These are phyloP conservation scores for Dendrostoma leiphaemia DNA, from an alignment of 2,329 filamentous ascomycete species.

Conservation along the genomic window DNA sequence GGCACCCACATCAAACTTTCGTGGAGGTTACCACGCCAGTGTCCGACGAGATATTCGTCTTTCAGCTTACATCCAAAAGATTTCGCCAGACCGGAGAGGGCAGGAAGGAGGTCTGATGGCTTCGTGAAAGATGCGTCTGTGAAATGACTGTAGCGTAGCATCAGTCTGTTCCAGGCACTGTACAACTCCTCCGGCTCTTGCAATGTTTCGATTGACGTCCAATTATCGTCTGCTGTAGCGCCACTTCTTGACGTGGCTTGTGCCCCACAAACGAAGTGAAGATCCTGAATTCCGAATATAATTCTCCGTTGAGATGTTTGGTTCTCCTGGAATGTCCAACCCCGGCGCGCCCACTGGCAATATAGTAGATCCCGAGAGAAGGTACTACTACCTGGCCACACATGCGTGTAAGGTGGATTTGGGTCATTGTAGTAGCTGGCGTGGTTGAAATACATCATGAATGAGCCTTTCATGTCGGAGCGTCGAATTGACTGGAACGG, in stretches of 20 bases:
- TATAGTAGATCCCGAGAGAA: neutral
- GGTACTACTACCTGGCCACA: no score
- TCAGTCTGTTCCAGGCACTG: neutral
- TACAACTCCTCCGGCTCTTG: neutral
- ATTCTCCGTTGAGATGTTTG: neutral
- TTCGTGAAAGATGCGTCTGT: neutral
- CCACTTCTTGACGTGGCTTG: no score
- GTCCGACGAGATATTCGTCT: neutral
- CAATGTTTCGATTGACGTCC: no score
- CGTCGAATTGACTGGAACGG: neutral
- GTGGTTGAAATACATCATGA: neutral
- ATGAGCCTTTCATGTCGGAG: neutral
- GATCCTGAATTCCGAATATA: neutral
- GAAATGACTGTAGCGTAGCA: neutral
- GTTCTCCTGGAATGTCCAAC: constrained; percentile 1
- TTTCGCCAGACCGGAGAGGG: neutral
- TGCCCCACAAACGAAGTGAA: neutral
- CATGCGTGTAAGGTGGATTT: no score
- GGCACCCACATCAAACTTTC: neutral
- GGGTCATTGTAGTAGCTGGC: neutral
- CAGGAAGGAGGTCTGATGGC: neutral
- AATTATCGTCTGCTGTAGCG: no score
- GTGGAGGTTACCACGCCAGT: constrained; percentile 7
- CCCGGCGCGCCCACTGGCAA: neutral
- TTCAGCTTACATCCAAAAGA: neutral